Conservation (phyloP, 169 alveolate species). For the Plasmodium malariae region DNA sequence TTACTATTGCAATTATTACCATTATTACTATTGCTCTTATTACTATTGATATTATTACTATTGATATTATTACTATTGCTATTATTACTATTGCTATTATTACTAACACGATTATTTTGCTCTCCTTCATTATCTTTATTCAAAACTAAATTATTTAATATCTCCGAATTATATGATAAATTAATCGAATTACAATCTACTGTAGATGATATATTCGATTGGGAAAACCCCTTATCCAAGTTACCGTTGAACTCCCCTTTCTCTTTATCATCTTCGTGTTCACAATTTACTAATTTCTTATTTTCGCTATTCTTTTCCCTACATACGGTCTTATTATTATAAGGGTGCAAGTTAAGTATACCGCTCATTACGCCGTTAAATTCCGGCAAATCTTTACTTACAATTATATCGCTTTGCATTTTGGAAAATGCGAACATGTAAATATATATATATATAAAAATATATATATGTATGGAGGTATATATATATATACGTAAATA, state of each 20-base stretch:
- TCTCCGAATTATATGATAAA: not conserved
- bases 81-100: not conserved
- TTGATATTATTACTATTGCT: not conserved
- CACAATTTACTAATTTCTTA: not conserved
- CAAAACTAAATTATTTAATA: not conserved
- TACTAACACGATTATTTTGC: not conserved
- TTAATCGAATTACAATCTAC: not conserved
- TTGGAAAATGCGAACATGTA: not conserved
- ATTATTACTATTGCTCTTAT: not conserved
- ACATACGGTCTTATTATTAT: not conserved
- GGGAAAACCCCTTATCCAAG: not conserved
- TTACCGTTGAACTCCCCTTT: not conserved
- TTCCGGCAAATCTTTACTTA: conserved; percentile 25
- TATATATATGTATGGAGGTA: conserved; percentile 1
- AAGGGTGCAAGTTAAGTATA: conserved; percentile 5
- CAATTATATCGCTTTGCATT: conserved; percentile 44
- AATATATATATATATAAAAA: conserved; percentile 2
- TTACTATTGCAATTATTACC: not conserved
- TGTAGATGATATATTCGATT: not conserved
- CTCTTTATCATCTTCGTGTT: not conserved
- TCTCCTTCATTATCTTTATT: not conserved
- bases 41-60: not conserved
- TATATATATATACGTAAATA: conserved; percentile 9
- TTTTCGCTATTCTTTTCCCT: conserved; percentile 1
- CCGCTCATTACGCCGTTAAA: conserved; percentile 25